Percentiles rank a stretch among this genome's conserved stretches.
Evolutionary conservation across 306 rosid genomes (phyloP).

Genomic region (Macrotyloma uniflorum): DNA sequence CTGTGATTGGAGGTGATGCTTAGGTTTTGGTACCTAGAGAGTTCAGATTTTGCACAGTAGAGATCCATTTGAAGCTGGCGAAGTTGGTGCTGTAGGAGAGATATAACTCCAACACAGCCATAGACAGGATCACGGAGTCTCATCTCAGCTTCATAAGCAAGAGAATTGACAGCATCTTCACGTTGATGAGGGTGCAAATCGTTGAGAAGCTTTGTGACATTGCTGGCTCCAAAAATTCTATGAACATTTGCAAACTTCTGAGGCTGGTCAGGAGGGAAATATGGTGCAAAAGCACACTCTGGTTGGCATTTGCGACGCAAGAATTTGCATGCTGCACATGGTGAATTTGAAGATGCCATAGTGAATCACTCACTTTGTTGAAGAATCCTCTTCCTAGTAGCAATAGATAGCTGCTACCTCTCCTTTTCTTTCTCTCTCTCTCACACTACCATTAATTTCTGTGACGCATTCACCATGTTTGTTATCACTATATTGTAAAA

Average conservation of each 20-base stretch:
- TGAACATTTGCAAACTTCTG: conserved; percentile 94
- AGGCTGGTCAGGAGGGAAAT: conserved; percentile 97
- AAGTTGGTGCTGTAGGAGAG: conserved; percentile 92
- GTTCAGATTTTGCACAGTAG: conserved; percentile 88
- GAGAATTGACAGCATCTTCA: conserved; percentile 93
- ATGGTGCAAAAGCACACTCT: conserved; percentile 94
- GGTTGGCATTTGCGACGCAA: conserved; percentile 93
- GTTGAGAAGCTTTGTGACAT: conserved; percentile 87
- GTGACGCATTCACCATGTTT: conserved; percentile 41
- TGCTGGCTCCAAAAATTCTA: conserved; percentile 92
- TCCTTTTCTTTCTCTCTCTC: neutral
- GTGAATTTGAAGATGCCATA: conserved; percentile 59
- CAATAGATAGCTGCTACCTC: neutral
- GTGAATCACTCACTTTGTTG: neutral
- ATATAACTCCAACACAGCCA: conserved; percentile 92
- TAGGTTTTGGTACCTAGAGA: conserved; percentile 72
- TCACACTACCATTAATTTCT: conserved; percentile 50
- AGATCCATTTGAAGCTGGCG: conserved; percentile 97
- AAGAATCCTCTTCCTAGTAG: neutral
- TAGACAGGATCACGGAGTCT: conserved; percentile 95
- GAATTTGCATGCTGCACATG: conserved; percentile 97
- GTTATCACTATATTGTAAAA: conserved; percentile 41
- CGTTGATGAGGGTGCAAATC: conserved; percentile 93
- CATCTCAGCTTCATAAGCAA: conserved; percentile 98
- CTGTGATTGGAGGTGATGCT: conserved; percentile 53